Base-by-base conservation (phyloP, 257 asterid genomes). In the Nicotiana otophora region DNA sequence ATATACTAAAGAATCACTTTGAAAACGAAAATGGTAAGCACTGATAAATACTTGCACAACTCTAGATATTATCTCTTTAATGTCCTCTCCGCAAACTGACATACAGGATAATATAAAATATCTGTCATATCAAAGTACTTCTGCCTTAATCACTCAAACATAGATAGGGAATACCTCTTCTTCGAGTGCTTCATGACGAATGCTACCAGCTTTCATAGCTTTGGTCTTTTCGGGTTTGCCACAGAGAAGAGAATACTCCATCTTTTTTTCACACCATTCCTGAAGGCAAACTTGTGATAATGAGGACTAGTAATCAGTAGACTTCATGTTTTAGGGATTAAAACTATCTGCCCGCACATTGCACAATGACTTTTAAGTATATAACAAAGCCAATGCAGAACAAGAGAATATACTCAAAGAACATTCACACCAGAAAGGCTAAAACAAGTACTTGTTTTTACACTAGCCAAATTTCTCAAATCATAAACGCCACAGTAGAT, bases 251-350 rank as follows among this genome's bases (percentile, higher is more conserved):
- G 66, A 80, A 82, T 84, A 93, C 84, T 92, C 99, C 88, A 88
- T 92, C 83, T 92, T 94, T 67, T 95, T 95, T 86, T 94, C 98
- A 85, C 99, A 95, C 99, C 99, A 95, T 87, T 95, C 99, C 99
- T 95, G 85, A 67, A 61, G 28, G 62, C 48, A 84, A 9, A 66
- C 54, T 42, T 46, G 51, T 0, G 16, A 75, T 75, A 15, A 26
- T 8, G 62, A 51, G 62, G 80, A 74, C 53, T 15, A 51, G 2
- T 0, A 26, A 74, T 74, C 80, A 48, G 63, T 48, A 23, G 0
- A 48, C 53, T 48, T 51, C 63, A 74, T 74, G 23, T 51, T 48
- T 74, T 9, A 7, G 20, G 67, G 65, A 15, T 30, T 28, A 36
- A 42, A 81, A 65, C 36, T 48, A 30, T 16, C 83, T 64, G 8